Evolutionary conservation across 768 basidiomycete species (phyloP).

Genomic region (Mycena crocata): DNA sequence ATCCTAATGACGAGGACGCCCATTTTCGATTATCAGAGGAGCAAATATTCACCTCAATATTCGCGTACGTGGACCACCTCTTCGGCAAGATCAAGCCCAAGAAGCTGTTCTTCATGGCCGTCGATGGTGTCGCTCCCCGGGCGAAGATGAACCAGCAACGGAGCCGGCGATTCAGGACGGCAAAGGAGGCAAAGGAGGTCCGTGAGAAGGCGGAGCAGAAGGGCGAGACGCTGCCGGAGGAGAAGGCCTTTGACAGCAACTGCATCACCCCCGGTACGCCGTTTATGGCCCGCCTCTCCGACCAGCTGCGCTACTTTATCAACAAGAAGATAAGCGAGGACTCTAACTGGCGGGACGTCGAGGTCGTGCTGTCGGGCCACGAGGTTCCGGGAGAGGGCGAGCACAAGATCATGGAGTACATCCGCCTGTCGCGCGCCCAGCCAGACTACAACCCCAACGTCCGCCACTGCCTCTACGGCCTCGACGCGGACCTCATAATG

Average conservation of each 20-base stretch:
- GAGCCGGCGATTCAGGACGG: conserved; percentile 91
- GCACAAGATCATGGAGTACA: conserved; percentile 99
- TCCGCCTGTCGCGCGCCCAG: conserved; percentile 93
- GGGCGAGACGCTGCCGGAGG: conserved; percentile 91
- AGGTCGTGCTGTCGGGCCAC: conserved; percentile 95
- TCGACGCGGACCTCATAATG: conserved; percentile 99
- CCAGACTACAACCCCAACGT: conserved; percentile 96
- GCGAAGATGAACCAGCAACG: conserved; percentile 99
- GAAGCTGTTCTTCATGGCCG: conserved; percentile 98
- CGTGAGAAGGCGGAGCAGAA: conserved; percentile 88
- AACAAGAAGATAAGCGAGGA: conserved; percentile 99
- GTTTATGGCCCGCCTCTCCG: conserved; percentile 95
- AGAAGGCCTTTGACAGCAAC: conserved; percentile 98
- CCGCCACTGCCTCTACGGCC: conserved; percentile 97
- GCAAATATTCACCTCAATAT: conserved; percentile 97
- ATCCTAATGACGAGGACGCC: conserved; percentile 96
- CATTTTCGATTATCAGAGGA: conserved; percentile 97
- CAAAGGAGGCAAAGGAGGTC: conserved; percentile 90
- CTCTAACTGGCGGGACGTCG: conserved; percentile 91
- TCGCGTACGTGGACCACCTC: conserved; percentile 95
- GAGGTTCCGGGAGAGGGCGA: conserved; percentile 99
- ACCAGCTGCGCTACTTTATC: conserved; percentile 93
- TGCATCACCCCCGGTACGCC: conserved; percentile 98
- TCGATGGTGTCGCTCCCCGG: conserved; percentile 96
- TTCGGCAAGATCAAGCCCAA: conserved; percentile 98